Evolutionary conservation across 352 stramenopile species (phyloP).

Genomic region (Globisporangium camurandrum): DNA sequence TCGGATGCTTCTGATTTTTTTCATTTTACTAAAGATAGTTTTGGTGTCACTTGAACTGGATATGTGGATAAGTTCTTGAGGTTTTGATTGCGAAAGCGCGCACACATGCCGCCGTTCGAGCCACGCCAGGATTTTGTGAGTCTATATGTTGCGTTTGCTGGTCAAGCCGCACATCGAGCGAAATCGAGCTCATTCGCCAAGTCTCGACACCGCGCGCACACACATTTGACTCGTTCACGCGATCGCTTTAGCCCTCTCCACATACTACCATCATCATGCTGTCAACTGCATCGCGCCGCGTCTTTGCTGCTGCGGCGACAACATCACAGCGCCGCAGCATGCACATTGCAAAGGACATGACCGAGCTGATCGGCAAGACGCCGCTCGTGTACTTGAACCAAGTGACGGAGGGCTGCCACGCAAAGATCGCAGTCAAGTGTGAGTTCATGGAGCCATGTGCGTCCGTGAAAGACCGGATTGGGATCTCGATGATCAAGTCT

Average conservation of each 20-base stretch:
- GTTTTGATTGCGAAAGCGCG: too few relatives aligned
- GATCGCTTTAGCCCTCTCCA: too few relatives aligned
- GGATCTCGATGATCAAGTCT: constrained; percentile 78
- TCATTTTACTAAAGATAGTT: too few relatives aligned
- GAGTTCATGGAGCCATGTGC: constrained; percentile 88
- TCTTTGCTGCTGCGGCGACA: constrained; percentile 21
- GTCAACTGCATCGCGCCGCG: constrained; percentile 16
- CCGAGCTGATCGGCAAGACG: constrained; percentile 93
- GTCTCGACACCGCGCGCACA: neutral
- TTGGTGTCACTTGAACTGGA: too few relatives aligned
- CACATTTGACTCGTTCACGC: neutral
- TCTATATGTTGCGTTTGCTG: too few relatives aligned
- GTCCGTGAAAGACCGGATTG: constrained; percentile 84
- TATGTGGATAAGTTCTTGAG: too few relatives aligned
- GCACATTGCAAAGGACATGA: constrained; percentile 91
- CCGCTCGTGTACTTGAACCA: constrained; percentile 90
- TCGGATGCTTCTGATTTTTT: too few relatives aligned
- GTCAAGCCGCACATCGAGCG: neutral
- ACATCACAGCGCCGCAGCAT: constrained; percentile 22
- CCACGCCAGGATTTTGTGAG: too few relatives aligned
- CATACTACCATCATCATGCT: constrained; percentile 7
- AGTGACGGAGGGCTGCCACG: constrained; percentile 68
- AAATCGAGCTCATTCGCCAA: constrained; percentile 13
- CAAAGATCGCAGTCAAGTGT: constrained; percentile 86
- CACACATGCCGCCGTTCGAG: too few relatives aligned